Evolutionary conservation across 2,329 filamentous ascomycete species (phyloP), one percentile per base, ranked within the genome.

Genomic region (Nigrospora sphaerica): DNA sequence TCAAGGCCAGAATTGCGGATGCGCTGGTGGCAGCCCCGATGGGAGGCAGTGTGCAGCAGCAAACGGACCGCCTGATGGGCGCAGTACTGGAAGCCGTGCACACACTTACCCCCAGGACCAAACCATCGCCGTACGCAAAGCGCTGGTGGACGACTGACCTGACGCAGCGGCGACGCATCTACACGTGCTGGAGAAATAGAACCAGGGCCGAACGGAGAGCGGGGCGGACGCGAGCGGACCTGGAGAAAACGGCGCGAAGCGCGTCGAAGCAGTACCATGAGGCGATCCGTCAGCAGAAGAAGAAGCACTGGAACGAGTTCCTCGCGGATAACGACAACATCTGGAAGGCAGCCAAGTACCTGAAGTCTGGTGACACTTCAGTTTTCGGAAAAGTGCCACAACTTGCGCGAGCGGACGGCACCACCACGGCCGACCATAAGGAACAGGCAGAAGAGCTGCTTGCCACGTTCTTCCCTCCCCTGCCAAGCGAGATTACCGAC

Each of bases 141-240:
- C 49, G 58, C 37, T 65, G 52, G 58, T 64, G 54, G 57, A 58
- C 52, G 12, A 49, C 44, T 4, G 55, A 62, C 42, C 53, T 62
- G 1, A 62, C 55, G 13, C 50, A 60, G 40, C 53, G 62, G 10
- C 56, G 54, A 11, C 46, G 44, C 28, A 53, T 60, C 28, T 54
- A 62, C 46, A 59, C 52, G 10, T 54, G 56, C 38, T 63, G 49
- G 55, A 57, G 55, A 28, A 62, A 59, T 42, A 51, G 47, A 16
- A 57, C 57, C 16, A 53, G 57, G 40, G 42, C 54, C 32, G 42
- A 54, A 45, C 45, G 49, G 52, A 40, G 48, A 32, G 37, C 38
- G 28, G 32, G 44, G 2, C 31, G 28, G 7, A 17, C n/a, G 36
- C 35, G 50, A 53, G 28, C 41, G 32, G 32, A 44, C 12, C 50